These are phyloP conservation scores for Globisporangium paroecandrum DNA, from an alignment of 352 stramenopile species.

Conservation along the genomic window DNA sequence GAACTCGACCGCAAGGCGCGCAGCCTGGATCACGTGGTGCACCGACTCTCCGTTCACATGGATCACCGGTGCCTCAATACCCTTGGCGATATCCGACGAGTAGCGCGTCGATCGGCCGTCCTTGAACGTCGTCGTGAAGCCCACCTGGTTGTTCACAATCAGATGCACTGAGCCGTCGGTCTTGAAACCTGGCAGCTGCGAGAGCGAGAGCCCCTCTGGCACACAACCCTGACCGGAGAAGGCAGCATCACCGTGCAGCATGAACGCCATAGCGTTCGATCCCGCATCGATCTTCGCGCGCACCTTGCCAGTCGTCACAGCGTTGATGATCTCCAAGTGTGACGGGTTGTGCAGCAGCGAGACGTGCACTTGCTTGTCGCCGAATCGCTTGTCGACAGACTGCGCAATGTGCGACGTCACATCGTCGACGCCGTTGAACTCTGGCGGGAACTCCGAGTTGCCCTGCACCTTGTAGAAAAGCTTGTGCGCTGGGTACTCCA, in stretches of 20 bases:
- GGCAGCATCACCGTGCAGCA: slow-evolving; percentile 86
- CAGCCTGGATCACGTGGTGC: slow-evolving; percentile 68
- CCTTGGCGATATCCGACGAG: slow-evolving; percentile 82
- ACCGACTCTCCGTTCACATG: slow-evolving; percentile 89
- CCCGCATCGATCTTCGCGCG: slow-evolving; percentile 74
- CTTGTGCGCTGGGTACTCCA: slow-evolving; percentile 82
- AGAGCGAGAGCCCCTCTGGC: slow-evolving; percentile 67
- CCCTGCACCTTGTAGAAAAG: slow-evolving; percentile 83
- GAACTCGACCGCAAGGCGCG: slow-evolving; percentile 72
- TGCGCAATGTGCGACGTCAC: slow-evolving; percentile 86
- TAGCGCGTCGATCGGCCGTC: slow-evolving; percentile 82
- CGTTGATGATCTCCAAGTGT: slow-evolving; percentile 88
- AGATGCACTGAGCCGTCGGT: slow-evolving; percentile 80
- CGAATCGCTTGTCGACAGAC: slow-evolving; percentile 66
- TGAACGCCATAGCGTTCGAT: slow-evolving; percentile 65
- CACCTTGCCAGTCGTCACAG: slow-evolving; percentile 80
- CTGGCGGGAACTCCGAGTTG: slow-evolving; percentile 64
- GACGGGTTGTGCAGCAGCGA: slow-evolving; percentile 85
- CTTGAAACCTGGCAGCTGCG: slow-evolving; percentile 72
- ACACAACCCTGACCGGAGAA: slow-evolving; percentile 87
- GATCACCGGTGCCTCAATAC: slow-evolving; percentile 76
- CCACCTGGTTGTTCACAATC: slow-evolving; percentile 90
- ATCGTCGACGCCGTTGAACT: slow-evolving; percentile 69
- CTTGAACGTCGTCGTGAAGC: slow-evolving; percentile 84
- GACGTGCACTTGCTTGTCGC: slow-evolving; percentile 58